These are phyloP conservation scores for Eleusine coracana DNA, from an alignment of 176 grass and related monocot genomes.

Conservation along the genomic window DNA sequence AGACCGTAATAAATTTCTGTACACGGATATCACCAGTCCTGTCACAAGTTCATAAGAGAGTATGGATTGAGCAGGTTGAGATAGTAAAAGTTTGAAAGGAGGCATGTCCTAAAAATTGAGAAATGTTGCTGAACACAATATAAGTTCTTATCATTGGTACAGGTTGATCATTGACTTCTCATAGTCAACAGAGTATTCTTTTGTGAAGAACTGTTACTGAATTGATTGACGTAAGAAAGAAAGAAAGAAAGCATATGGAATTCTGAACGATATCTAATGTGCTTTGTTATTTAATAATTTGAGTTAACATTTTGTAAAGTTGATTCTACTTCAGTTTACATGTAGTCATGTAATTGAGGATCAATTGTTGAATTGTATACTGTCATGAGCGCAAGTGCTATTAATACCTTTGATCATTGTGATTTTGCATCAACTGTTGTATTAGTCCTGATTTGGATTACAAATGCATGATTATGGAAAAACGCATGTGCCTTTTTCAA, in stretches of 20 bases:
- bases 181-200: not conserved
- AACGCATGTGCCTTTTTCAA: not conserved
- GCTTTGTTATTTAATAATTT: not conserved
- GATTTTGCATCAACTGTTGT: slow-evolving; percentile 28
- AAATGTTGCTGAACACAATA: not conserved
- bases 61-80: not conserved
- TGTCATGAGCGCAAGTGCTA: not conserved
- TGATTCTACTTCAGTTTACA: not conserved
- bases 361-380: not conserved
- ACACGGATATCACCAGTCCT: not conserved
- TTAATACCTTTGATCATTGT: slow-evolving; percentile 9
- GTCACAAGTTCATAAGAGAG: slow-evolving; percentile 14
- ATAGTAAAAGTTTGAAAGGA: not conserved
- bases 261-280: not conserved
- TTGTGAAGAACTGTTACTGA: not conserved
- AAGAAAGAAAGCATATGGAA: not conserved
- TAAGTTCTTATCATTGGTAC: not conserved
- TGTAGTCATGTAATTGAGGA: not conserved
- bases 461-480: slow-evolving; percentile 7
- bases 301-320: not conserved
- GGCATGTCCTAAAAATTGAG: slow-evolving; percentile 7
- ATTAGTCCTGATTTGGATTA: not conserved
- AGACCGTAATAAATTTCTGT: not conserved
- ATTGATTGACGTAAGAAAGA: slow-evolving; percentile 5
- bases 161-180: not conserved